Percentiles rank a stretch among this genome's conserved stretches.
These are phyloP conservation scores for Croton setiger DNA, from an alignment of 441 rosid genomes.

Conservation along the genomic window DNA sequence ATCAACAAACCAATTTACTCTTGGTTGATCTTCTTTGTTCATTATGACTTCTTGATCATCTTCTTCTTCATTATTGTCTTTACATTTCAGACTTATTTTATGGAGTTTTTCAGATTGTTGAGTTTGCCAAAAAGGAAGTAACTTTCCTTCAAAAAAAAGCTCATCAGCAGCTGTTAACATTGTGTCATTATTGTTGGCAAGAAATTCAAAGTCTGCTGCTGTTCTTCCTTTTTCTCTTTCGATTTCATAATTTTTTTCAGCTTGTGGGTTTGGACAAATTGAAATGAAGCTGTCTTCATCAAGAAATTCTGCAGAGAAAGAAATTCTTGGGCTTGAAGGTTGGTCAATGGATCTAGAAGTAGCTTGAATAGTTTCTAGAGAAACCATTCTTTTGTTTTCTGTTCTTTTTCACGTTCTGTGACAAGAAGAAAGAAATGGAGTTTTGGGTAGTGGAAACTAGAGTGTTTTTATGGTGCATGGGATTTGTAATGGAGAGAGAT, in stretches of 20 bases:
- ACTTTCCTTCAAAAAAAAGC: constrained; percentile 79
- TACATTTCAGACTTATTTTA: constrained; percentile 50
- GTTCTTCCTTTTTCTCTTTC: constrained; percentile 40
- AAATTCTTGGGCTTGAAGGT: constrained; percentile 62
- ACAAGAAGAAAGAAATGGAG: background rate
- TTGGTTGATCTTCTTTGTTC: constrained; percentile 36
- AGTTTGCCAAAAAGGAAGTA: constrained; percentile 75
- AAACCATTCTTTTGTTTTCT: constrained; percentile 42
- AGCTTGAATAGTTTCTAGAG: constrained; percentile 42
- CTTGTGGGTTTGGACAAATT: constrained; percentile 47
- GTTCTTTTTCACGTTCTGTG: background rate
- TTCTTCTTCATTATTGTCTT: constrained; percentile 29
- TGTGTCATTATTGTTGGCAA: constrained; percentile 44
- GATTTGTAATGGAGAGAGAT: constrained; percentile 4
- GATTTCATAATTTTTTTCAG: constrained; percentile 26
- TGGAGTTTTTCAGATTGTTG: constrained; percentile 72
- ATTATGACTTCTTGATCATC: constrained; percentile 14
- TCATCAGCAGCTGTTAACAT: constrained; percentile 81
- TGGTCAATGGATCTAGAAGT: constrained; percentile 36
- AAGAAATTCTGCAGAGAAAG: constrained; percentile 79
- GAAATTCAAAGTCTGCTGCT: constrained; percentile 76
- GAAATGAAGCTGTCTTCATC: constrained; percentile 71
- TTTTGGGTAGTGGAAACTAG: background rate
- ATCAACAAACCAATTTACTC: constrained; percentile 67
- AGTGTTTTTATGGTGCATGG: constrained; percentile 23